These are phyloP conservation scores for Trichoderma cornu-damae DNA, from an alignment of 2,329 filamentous ascomycete genomes.

Conservation along the genomic window DNA sequence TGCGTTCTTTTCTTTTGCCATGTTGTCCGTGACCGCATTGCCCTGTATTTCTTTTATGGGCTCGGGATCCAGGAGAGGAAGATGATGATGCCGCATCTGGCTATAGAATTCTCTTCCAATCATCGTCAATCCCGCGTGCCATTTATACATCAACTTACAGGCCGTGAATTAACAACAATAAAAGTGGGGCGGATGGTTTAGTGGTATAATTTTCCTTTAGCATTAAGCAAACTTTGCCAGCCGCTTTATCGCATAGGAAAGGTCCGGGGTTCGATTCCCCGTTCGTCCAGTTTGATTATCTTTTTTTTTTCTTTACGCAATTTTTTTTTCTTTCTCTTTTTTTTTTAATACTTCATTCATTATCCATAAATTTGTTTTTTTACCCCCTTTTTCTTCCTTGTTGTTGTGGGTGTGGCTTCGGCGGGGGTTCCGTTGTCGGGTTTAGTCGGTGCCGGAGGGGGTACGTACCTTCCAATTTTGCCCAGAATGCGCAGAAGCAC, in stretches of 20 bases:
- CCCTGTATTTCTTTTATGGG: no score
- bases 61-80: no score
- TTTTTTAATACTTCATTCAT: neutral
- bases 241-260: constrained; percentile 16
- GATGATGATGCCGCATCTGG: no score
- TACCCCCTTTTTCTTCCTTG: neutral
- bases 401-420: neutral
- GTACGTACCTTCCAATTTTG: neutral
- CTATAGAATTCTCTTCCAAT: no score
- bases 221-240: constrained; percentile 8
- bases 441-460: neutral
- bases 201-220: constrained; percentile 20
- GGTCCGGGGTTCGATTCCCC: constrained; percentile 22
- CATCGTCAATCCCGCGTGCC: rapidly evolving
- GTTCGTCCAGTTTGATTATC: constrained; percentile 18
- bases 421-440: neutral
- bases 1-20: neutral
- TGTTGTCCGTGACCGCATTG: no score
- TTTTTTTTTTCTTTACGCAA: neutral
- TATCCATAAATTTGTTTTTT: neutral
- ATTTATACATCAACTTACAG: neutral
- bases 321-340: neutral
- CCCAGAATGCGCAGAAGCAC: neutral
- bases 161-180: neutral
- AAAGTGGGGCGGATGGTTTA: constrained; percentile 19